Conservation (phyloP, 2,329 filamentous ascomycete species). For the Parafenestella ontariensis region DNA sequence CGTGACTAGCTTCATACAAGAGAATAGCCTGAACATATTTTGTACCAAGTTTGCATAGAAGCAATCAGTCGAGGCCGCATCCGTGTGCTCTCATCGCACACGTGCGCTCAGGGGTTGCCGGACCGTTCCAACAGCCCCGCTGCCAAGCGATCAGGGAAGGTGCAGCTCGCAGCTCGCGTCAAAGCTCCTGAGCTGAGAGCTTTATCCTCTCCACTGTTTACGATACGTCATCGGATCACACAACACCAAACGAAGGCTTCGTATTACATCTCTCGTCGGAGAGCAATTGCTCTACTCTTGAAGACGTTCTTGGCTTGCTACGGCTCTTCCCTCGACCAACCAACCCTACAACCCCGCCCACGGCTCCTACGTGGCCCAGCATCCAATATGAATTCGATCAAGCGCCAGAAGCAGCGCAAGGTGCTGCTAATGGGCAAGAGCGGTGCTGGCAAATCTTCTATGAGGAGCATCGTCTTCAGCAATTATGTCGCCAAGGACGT, state of each 20-base stretch:
- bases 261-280: conserved; percentile 5
- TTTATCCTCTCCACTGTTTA: conserved; percentile 9
- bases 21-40: too few species aligned
- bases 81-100: background rate
- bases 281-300: background rate
- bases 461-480: conserved; percentile 98
- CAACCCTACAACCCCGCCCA: background rate
- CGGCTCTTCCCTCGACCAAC: background rate
- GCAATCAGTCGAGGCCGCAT: background rate
- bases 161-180: conserved; percentile 7
- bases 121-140: conserved; percentile 8
- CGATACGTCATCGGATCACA: conserved; percentile 18
- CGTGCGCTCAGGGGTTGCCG: conserved; percentile 9
- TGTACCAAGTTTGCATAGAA: background rate
- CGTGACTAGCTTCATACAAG: too few species aligned
- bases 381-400: conserved; percentile 47
- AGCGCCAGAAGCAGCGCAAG: conserved; percentile 62
- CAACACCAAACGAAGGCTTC: background rate
- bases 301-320: background rate
- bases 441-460: conserved; percentile 96
- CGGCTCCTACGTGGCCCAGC: background rate
- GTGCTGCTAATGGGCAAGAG: conserved; percentile 80
- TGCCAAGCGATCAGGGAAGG: conserved; percentile 7
- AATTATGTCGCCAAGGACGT: conserved; percentile 99
- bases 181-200: conserved; percentile 8